A percentile compares a stretch with the other conserved stretches of the same genome.
Evolutionary conservation across 148 eudicot species (phyloP).

Genomic region (Rhododendron vialii): DNA sequence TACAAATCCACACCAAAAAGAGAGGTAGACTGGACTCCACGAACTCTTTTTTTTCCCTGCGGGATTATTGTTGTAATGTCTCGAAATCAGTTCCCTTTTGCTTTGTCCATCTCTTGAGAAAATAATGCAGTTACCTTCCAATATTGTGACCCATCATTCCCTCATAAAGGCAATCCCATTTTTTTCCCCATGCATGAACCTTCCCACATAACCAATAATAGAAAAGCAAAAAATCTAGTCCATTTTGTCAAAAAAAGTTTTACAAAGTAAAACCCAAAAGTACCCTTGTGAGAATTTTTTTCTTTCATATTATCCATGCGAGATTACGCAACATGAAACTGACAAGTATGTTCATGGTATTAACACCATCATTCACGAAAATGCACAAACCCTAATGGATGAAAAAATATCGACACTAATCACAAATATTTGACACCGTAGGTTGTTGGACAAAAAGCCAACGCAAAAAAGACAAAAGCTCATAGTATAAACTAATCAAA

Average conservation of each 20-base stretch:
- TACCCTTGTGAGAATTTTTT: no score
- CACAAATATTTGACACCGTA: neutral
- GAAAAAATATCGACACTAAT: neutral
- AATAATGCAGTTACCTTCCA: slow-evolving; percentile 3
- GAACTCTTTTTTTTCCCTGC: neutral
- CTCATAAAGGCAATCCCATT: neutral
- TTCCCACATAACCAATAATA: neutral
- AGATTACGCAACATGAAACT: neutral
- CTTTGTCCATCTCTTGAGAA: neutral
- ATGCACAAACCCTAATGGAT: neutral
- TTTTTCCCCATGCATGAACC: neutral
- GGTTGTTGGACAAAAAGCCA: neutral
- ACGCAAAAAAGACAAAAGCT: neutral
- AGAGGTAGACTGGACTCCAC: slow-evolving; percentile 12
- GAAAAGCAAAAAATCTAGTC: neutral
- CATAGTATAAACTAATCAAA: neutral
- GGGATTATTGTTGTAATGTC: neutral
- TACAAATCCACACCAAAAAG: slow-evolving; percentile 5
- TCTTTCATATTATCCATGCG: neutral
- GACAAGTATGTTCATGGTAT: neutral
- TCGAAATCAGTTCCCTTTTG: neutral
- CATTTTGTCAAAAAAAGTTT: neutral
- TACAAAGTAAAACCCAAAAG: no score
- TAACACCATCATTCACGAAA: neutral
- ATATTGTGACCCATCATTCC: slow-evolving; percentile 3